Percentiles rank a stretch among this genome's conserved stretches.
These are phyloP conservation scores for Pulveroboletus sp. DNA, from an alignment of 768 basidiomycete genomes.

Conservation along the genomic window DNA sequence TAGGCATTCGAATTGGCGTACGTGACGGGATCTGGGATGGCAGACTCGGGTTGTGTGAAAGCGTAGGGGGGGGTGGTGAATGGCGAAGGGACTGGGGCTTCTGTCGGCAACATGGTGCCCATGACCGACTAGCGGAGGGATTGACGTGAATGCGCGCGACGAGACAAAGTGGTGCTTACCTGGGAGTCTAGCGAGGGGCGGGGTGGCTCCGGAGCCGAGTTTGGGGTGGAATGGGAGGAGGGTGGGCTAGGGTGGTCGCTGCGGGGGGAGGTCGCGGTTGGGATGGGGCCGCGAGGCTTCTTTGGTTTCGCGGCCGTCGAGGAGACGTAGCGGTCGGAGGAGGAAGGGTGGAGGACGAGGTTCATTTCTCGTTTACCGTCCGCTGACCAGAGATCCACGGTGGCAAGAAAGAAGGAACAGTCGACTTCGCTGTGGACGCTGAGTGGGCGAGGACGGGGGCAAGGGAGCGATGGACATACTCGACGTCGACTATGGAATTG, in stretches of 20 bases:
- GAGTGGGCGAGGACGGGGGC: conserved; percentile 3
- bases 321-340: conserved; percentile 63
- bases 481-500: conserved; percentile 62
- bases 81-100: conserved; percentile 29
- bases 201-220: conserved; percentile 38
- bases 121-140: conserved; percentile 24
- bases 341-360: conserved; percentile 81
- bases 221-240: conserved; percentile 43
- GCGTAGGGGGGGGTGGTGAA: conserved; percentile 41
- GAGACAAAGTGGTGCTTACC: conserved; percentile 27
- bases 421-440: conserved; percentile 62
- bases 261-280: conserved; percentile 30
- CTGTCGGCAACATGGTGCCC: conserved; percentile 37
- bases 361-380: conserved; percentile 84
- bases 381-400: conserved; percentile 88
- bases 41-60: conserved; percentile 40
- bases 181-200: conserved; percentile 38
- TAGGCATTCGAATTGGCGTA: conserved; percentile 43
- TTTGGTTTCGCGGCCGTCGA: conserved; percentile 34
- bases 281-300: conserved; percentile 31
- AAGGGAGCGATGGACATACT: conserved; percentile 46
- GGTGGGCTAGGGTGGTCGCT: conserved; percentile 43
- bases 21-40: conserved; percentile 36
- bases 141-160: not conserved
- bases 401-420: conserved; percentile 82